Evolutionary conservation across 2,329 filamentous ascomycete species (phyloP).

Genomic region (Exophiala bonariae): DNA sequence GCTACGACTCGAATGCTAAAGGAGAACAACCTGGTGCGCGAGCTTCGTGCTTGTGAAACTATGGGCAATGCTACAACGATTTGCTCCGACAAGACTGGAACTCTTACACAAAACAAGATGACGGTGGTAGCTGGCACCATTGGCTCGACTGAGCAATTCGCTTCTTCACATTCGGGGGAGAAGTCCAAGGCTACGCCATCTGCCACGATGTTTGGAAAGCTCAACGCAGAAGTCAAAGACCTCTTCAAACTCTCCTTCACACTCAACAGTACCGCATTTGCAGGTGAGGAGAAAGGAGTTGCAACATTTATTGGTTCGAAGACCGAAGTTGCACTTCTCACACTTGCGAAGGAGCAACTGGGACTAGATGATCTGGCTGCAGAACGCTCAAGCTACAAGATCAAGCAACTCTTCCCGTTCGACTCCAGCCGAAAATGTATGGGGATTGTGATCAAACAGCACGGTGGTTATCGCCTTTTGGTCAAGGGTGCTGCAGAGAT

Average conservation of each 20-base stretch:
- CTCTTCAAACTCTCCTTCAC: conserved; percentile 44
- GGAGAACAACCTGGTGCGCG: conserved; percentile 74
- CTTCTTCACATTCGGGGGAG: conserved; percentile 14
- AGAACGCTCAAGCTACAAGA: conserved; percentile 60
- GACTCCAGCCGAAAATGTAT: conserved; percentile 73
- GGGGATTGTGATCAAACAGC: conserved; percentile 46
- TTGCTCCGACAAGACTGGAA: conserved; percentile 79
- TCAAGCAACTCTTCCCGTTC: conserved; percentile 71
- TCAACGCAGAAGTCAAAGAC: conserved; percentile 35
- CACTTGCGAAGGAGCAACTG: conserved; percentile 66
- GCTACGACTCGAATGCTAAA: conserved; percentile 75
- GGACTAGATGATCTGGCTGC: conserved; percentile 64
- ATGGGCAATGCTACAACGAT: conserved; percentile 80
- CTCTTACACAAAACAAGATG: conserved; percentile 74
- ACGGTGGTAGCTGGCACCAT: conserved; percentile 72
- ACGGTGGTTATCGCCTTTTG: conserved; percentile 43
- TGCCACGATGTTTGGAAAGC: conserved; percentile 24
- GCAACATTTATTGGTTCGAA: conserved; percentile 73
- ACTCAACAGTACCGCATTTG: conserved; percentile 69
- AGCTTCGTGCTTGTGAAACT: conserved; percentile 75
- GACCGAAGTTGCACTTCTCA: conserved; percentile 73
- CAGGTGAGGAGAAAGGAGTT: conserved; percentile 68
- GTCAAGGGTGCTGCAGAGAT: conserved; percentile 52
- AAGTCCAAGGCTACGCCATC: conserved; percentile 13
- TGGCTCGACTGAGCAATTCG: conserved; percentile 59